A percentile compares a stretch with the other conserved stretches of the same genome.
phyloP scores from a whole-genome alignment of 306 rosid species.

The Vicia villosa region DNA sequence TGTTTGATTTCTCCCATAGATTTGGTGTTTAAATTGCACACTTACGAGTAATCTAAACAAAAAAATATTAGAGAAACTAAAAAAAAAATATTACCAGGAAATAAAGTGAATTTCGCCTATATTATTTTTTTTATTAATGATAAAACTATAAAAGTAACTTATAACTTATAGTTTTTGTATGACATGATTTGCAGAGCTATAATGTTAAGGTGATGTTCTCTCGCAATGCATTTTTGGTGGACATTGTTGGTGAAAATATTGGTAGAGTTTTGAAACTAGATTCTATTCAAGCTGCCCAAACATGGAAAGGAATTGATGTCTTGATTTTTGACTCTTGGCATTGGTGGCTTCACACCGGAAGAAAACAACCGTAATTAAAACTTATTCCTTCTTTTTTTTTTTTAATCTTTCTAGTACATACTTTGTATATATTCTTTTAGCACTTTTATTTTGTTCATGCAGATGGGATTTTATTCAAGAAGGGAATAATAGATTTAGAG shows the following conservation, averaged over 20 bases:
- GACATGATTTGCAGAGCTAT: constrained; percentile 38
- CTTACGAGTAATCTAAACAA: no score
- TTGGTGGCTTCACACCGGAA: constrained; percentile 65
- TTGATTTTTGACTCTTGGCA: constrained; percentile 63
- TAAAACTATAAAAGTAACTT: background rate
- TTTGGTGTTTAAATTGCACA: no score
- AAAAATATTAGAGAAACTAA: no score
- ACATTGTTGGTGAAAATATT: constrained; percentile 21
- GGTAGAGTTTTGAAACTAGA: constrained; percentile 50
- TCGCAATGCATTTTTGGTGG: constrained; percentile 54
- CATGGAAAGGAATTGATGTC: constrained; percentile 49
- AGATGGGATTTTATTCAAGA: constrained; percentile 76
- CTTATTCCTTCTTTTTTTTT: background rate
- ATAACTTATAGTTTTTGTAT: background rate
- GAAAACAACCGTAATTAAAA: constrained; percentile 48
- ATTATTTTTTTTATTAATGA: no score
- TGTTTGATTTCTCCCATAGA: no score
- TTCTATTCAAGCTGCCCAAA: constrained; percentile 37
- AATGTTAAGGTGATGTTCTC: constrained; percentile 45
- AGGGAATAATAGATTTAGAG: constrained; percentile 39
- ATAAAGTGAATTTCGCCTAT: no score
- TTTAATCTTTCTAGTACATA: background rate
- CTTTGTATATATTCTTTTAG: background rate
- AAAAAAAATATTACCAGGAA: no score
- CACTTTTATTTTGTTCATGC: background rate